Conservation (phyloP, 1,139 yeast species). For the Sugiyamaella pinicola region DNA sequence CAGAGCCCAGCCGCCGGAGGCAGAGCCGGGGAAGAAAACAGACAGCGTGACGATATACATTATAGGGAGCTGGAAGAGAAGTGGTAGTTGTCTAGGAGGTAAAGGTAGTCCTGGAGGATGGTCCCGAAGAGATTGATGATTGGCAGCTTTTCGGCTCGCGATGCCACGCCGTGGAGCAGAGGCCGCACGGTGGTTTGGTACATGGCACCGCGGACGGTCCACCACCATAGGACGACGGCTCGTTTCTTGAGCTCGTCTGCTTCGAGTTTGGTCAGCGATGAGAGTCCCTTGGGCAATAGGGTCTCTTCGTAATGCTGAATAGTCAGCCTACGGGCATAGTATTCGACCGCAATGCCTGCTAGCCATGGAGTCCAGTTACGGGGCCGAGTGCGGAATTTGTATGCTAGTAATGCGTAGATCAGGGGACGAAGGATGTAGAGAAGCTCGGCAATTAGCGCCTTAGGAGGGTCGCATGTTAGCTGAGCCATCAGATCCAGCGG, state of each 20-base stretch:
- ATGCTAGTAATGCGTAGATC: constrained; percentile 42
- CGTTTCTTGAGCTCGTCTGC: constrained; percentile 41
- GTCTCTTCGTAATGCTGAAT: constrained; percentile 29
- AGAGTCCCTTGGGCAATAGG: constrained; percentile 36
- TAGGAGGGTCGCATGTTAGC: constrained; percentile 25
- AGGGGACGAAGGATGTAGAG: constrained; percentile 45
- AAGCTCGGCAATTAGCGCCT: constrained; percentile 41
- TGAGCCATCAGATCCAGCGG: constrained; percentile 41
- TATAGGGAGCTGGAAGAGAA: constrained; percentile 41
- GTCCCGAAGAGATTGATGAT: constrained; percentile 39
- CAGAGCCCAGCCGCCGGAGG: constrained; percentile 17
- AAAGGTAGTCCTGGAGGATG: constrained; percentile 45
- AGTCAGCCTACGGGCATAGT: constrained; percentile 37
- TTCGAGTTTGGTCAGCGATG: constrained; percentile 40
- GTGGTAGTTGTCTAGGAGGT: constrained; percentile 45
- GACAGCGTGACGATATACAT: not conserved
- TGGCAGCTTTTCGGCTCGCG: constrained; percentile 38
- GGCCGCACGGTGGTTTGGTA: constrained; percentile 44
- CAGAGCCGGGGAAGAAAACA: no score
- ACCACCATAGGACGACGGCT: constrained; percentile 44
- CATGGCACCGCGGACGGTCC: constrained; percentile 46
- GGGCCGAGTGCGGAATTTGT: constrained; percentile 31
- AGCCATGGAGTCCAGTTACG: constrained; percentile 48
- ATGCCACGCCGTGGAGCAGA: constrained; percentile 34
- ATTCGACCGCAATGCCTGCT: constrained; percentile 43